A percentile compares a stretch with the other conserved stretches of the same genome.
Conservation (phyloP, 2,329 filamentous ascomycete species). For the Pseudogymnoascus sp. region DNA sequence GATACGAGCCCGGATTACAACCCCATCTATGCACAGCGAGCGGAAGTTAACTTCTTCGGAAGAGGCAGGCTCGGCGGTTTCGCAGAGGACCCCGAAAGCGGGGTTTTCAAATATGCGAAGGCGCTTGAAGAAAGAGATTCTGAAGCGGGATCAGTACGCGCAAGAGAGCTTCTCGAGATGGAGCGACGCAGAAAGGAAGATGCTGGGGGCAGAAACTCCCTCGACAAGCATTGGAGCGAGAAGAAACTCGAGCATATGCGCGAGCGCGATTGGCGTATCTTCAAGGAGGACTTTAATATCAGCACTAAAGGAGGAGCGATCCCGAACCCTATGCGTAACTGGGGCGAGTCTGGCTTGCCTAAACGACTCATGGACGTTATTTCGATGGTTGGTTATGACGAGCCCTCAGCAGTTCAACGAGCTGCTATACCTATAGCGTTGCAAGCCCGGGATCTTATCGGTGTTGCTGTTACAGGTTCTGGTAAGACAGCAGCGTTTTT, state of each 20-base stretch:
- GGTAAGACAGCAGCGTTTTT: constrained; percentile 97
- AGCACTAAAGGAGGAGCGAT: constrained; percentile 85
- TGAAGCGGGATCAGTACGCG: constrained; percentile 68
- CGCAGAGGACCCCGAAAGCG: constrained; percentile 48
- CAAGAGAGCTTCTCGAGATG: constrained; percentile 75
- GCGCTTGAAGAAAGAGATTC: constrained; percentile 67
- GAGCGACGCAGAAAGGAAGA: constrained; percentile 70
- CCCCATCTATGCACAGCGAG: constrained; percentile 63
- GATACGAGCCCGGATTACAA: constrained; percentile 84
- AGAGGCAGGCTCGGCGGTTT: constrained; percentile 61
- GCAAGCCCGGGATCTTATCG: constrained; percentile 90
- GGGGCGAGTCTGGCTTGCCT: constrained; percentile 78
- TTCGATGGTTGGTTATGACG: constrained; percentile 76
- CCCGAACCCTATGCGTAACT: constrained; percentile 92
- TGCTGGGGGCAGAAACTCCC: constrained; percentile 58
- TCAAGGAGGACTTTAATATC: constrained; percentile 99
- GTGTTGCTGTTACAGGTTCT: constrained; percentile 94
- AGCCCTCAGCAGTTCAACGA: constrained; percentile 85
- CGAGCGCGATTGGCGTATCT: constrained; percentile 96
- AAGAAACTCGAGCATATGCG: constrained; percentile 91
- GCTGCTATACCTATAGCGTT: constrained; percentile 93
- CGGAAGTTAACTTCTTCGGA: constrained; percentile 62
- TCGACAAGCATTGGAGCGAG: constrained; percentile 93
- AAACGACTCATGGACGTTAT: constrained; percentile 72
- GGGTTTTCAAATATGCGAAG: constrained; percentile 51